These are phyloP conservation scores for Yamadazyma epiphylla DNA, from an alignment of 1,139 yeast genomes.

Conservation along the genomic window DNA sequence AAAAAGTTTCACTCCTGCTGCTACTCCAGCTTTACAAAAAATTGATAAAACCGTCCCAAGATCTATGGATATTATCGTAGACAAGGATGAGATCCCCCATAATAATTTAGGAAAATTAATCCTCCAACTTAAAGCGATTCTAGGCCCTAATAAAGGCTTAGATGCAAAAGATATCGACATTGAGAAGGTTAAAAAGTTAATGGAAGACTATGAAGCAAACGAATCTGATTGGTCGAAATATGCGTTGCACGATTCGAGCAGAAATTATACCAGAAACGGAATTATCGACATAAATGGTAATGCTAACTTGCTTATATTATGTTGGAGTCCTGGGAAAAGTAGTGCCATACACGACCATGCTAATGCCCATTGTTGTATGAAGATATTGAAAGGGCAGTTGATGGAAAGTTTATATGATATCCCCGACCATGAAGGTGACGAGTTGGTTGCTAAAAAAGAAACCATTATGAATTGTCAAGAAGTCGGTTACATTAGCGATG, in stretches of 20 bases:
- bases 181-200: slow-evolving; percentile 36
- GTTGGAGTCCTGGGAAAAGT: slow-evolving; percentile 69
- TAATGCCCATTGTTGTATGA: slow-evolving; percentile 68
- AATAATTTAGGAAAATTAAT: slow-evolving; percentile 25
- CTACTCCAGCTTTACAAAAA: too few relatives aligned
- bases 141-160: slow-evolving; percentile 36
- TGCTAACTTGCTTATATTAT: slow-evolving; percentile 64
- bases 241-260: slow-evolving; percentile 51
- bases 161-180: slow-evolving; percentile 55
- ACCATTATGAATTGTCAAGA: slow-evolving; percentile 39
- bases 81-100: slow-evolving; percentile 10
- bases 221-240: slow-evolving; percentile 57
- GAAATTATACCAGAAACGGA: slow-evolving; percentile 60
- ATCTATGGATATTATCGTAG: neutral
- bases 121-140: slow-evolving; percentile 23
- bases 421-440: slow-evolving; percentile 32
- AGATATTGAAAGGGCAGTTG: slow-evolving; percentile 58
- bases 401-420: slow-evolving; percentile 56
- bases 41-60: neutral
- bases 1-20: too few relatives aligned
- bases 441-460: slow-evolving; percentile 25
- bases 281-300: slow-evolving; percentile 63
- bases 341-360: slow-evolving; percentile 78
- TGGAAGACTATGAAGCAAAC: slow-evolving; percentile 48
- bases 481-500: slow-evolving; percentile 67